A percentile compares a stretch with the other conserved stretches of the same genome.
phyloP scores from a whole-genome alignment of 257 asterid species.

The Petunia secreta region DNA sequence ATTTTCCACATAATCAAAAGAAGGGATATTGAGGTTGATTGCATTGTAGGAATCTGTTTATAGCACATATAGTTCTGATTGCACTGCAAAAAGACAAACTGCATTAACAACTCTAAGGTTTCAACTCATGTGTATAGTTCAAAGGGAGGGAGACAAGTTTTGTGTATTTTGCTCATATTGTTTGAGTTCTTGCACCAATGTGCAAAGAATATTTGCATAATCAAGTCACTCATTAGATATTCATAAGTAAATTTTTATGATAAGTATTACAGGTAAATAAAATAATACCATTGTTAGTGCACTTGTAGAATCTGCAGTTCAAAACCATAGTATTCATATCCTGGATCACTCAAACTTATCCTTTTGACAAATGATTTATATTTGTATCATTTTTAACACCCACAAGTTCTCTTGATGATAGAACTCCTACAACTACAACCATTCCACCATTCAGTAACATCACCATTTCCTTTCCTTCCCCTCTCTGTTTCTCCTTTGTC shows the following conservation, averaged over 20 bases:
- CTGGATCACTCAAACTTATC: constrained; percentile 47
- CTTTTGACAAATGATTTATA: constrained; percentile 20
- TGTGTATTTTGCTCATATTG: neutral
- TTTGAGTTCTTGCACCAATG: neutral
- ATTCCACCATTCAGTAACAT: constrained; percentile 26
- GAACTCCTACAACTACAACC: constrained; percentile 45
- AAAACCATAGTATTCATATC: neutral
- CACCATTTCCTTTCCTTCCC: constrained; percentile 29
- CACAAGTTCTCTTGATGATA: constrained; percentile 39
- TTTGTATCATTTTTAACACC: constrained; percentile 22
- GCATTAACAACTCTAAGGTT: neutral
- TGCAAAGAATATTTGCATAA: neutral
- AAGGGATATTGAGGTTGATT: constrained; percentile 19
- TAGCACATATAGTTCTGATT: constrained; percentile 34
- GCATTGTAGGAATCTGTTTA: constrained; percentile 28
- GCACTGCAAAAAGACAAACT: constrained; percentile 26
- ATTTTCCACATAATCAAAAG: neutral
- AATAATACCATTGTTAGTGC: neutral
- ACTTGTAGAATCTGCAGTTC: neutral
- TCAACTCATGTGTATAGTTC: neutral
- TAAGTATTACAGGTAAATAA: neutral
- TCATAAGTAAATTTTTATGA: neutral
- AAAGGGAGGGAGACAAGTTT: neutral
- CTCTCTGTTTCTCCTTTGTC: constrained; percentile 28
- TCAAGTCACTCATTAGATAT: neutral